Conservation (phyloP, 768 basidiomycete genomes). For the Hygrophorus russula region DNA sequence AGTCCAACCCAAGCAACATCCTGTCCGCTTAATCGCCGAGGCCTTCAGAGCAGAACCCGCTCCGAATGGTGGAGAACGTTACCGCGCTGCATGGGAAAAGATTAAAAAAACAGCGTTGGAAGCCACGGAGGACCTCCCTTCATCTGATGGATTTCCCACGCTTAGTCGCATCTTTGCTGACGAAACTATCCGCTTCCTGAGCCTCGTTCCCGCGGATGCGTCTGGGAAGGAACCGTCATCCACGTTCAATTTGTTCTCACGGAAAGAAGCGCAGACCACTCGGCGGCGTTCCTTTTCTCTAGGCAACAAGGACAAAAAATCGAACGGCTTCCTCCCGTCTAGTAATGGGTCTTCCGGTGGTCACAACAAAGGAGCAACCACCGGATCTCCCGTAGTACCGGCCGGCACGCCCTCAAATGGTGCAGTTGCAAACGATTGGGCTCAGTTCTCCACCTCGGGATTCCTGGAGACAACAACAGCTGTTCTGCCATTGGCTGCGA, state of each 20-base stretch:
- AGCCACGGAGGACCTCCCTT: slow-evolving; percentile 21
- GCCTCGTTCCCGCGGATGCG: slow-evolving; percentile 36
- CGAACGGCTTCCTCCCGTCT: slow-evolving; percentile 10
- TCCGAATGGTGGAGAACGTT: slow-evolving; percentile 19
- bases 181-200: slow-evolving; percentile 48
- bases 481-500: slow-evolving; percentile 37
- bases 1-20: slow-evolving; percentile 33
- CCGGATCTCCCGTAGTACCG: slow-evolving; percentile 19
- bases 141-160: slow-evolving; percentile 26
- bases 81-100: slow-evolving; percentile 36
- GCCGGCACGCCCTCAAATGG: slow-evolving; percentile 13
- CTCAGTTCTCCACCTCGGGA: slow-evolving; percentile 55
- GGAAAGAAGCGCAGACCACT: background rate
- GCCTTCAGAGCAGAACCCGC: slow-evolving; percentile 37
- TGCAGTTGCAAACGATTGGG: slow-evolving; percentile 43
- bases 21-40: slow-evolving; percentile 49
- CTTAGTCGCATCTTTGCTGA: slow-evolving; percentile 52
- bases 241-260: slow-evolving; percentile 1
- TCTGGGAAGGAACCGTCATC: slow-evolving; percentile 9
- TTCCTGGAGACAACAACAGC: slow-evolving; percentile 35
- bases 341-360: slow-evolving; percentile 10
- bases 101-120: slow-evolving; percentile 28
- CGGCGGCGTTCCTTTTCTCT: background rate
- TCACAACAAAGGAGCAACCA: slow-evolving; percentile 10
- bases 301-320: slow-evolving; percentile 12